phyloP scores from a whole-genome alignment of 768 basidiomycete genomes.

The Phylloporus arenicola region DNA sequence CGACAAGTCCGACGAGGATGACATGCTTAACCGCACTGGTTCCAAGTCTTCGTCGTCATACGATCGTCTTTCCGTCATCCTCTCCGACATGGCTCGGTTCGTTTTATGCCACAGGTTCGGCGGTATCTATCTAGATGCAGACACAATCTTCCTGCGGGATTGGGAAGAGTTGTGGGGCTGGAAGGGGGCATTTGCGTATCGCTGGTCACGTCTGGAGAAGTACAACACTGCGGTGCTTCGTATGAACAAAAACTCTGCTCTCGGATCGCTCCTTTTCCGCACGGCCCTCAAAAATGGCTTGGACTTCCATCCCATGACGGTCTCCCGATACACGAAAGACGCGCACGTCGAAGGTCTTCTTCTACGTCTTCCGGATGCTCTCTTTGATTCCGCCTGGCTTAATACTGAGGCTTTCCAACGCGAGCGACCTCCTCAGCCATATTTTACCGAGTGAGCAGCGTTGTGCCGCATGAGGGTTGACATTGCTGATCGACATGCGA shows the following conservation, averaged over 20 bases:
- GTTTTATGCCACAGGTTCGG: slow-evolving; percentile 96
- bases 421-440: slow-evolving; percentile 90
- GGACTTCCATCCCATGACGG: slow-evolving; percentile 97
- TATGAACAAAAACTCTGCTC: slow-evolving; percentile 86
- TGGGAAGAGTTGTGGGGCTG: slow-evolving; percentile 99
- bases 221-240: slow-evolving; percentile 97
- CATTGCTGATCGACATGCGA: neutral
- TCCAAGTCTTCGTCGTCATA: slow-evolving; percentile 85
- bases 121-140: slow-evolving; percentile 95
- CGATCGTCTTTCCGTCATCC: slow-evolving; percentile 86
- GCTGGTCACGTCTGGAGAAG: slow-evolving; percentile 88
- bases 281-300: slow-evolving; percentile 90
- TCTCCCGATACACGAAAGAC: slow-evolving; percentile 86
- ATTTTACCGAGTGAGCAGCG: slow-evolving; percentile 69
- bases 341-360: slow-evolving; percentile 79
- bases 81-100: slow-evolving; percentile 97
- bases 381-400: slow-evolving; percentile 97
- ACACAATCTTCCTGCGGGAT: slow-evolving; percentile 91
- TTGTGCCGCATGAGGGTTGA: neutral
- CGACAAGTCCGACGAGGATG: slow-evolving; percentile 39
- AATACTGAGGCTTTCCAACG: slow-evolving; percentile 90
- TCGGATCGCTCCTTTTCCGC: slow-evolving; percentile 90
- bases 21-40: slow-evolving; percentile 75
- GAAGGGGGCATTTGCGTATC: slow-evolving; percentile 93
- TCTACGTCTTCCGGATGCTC: slow-evolving; percentile 85